phyloP scores from a whole-genome alignment of 108 stramenopile species.

The Poteriospumella lacustris region DNA sequence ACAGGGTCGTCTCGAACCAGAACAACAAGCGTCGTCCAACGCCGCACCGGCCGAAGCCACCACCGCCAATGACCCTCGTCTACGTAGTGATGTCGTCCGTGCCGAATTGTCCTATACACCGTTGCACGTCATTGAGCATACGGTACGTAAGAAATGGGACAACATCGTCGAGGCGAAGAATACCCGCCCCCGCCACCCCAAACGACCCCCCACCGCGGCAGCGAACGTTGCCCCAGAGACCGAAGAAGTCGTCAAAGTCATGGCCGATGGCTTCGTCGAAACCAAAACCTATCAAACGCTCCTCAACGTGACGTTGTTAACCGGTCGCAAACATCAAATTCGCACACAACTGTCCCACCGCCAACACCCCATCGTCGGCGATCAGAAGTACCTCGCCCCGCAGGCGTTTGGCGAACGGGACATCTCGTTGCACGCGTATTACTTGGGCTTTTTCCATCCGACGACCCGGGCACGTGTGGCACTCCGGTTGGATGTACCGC shows the following conservation, averaged over 20 bases:
- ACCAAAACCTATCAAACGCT: conserved; percentile 46
- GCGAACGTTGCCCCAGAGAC: no score
- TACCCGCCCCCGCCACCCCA: no score
- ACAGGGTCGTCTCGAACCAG: no score
- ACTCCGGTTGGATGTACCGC: not conserved
- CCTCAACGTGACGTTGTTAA: conserved; percentile 36
- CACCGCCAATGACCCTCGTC: no score
- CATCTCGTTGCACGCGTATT: conserved; percentile 5
- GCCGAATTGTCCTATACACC: no score
- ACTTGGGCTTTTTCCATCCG: not conserved
- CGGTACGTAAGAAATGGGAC: no score
- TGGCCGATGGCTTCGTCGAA: not conserved
- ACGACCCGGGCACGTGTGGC: not conserved
- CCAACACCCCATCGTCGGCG: conserved; percentile 46
- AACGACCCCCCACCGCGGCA: no score
- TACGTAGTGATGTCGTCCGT: no score
- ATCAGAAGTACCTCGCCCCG: conserved; percentile 39
- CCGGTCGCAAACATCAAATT: conserved; percentile 54
- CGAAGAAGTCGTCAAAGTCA: not conserved
- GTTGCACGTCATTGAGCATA: no score
- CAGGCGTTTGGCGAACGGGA: not conserved
- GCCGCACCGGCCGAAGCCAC: no score
- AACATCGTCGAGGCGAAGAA: no score
- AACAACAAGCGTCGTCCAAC: no score
- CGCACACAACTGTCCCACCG: conserved; percentile 47